Conservation (phyloP, 129 eudicot species). For the Tagetes patula region DNA sequence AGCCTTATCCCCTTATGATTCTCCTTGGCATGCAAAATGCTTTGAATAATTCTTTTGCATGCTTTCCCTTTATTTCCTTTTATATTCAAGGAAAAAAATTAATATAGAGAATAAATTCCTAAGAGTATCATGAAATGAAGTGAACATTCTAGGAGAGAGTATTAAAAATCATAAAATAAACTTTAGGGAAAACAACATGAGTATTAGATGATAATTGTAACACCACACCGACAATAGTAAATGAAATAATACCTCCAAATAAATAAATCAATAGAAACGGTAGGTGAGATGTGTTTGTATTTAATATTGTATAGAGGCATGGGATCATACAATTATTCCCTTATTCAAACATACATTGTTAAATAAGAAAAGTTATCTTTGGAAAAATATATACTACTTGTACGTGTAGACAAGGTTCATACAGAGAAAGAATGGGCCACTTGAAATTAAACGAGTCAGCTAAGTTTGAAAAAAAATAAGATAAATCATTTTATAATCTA, state of each 20-base stretch:
- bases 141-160: not conserved
- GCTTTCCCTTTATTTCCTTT: slow-evolving; percentile 31
- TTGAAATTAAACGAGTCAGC: not conserved
- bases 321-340: not conserved
- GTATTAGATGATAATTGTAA: slow-evolving; percentile 22
- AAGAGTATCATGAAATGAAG: not conserved
- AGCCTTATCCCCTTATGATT: slow-evolving; percentile 37
- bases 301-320: slow-evolving; percentile 6
- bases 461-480: not conserved
- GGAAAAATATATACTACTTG: not conserved
- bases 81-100: not conserved
- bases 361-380: slow-evolving; percentile 8
- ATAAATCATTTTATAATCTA: not conserved
- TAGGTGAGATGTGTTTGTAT: slow-evolving; percentile 33
- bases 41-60: slow-evolving; percentile 32
- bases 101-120: not conserved
- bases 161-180: not conserved
- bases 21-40: slow-evolving; percentile 35
- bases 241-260: slow-evolving; percentile 28
- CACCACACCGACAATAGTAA: slow-evolving; percentile 30
- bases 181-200: slow-evolving; percentile 11
- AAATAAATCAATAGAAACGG: slow-evolving; percentile 8
- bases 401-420: no score
- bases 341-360: not conserved
- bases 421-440: no score